A percentile compares a stretch with the other conserved stretches of the same genome.
These are phyloP conservation scores for Mortierella polycephala DNA, from an alignment of 371 early-diverging fungal species.

Conservation along the genomic window DNA sequence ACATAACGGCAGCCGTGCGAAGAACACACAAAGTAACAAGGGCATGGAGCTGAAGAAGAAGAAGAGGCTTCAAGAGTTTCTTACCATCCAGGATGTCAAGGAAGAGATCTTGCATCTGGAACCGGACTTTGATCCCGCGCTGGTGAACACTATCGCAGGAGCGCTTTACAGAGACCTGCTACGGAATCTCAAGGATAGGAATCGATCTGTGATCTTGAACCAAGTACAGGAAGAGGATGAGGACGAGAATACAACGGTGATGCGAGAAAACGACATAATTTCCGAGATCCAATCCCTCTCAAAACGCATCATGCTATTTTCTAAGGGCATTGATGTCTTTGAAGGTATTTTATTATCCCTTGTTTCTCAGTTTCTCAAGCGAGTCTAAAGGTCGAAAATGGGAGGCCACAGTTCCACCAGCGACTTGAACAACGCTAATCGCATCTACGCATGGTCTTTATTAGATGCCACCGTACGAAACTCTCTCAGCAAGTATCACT, in stretches of 20 bases:
- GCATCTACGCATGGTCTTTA: background rate
- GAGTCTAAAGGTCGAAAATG: background rate
- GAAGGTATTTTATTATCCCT: constrained; percentile 28
- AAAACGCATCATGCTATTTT: constrained; percentile 20
- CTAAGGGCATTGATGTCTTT: constrained; percentile 36
- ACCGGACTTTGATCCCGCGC: constrained; percentile 45
- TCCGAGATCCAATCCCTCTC: constrained; percentile 14
- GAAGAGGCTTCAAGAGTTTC: constrained; percentile 43
- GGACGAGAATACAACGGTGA: background rate
- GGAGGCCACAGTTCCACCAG: too few relatives aligned
- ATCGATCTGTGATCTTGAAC: constrained; percentile 34
- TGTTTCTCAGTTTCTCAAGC: too few relatives aligned
- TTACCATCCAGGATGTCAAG: constrained; percentile 39
- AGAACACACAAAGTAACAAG: background rate
- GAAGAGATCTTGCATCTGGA: constrained; percentile 34
- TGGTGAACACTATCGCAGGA: constrained; percentile 30
- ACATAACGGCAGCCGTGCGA: constrained; percentile 5
- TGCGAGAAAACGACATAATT: background rate
- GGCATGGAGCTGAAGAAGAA: constrained; percentile 8
- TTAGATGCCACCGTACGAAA: constrained; percentile 37
- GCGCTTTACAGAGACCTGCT: constrained; percentile 30
- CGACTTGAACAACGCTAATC: too few relatives aligned
- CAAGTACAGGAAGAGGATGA: constrained; percentile 24
- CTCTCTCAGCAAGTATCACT: constrained; percentile 46
- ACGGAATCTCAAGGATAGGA: constrained; percentile 37